These are phyloP conservation scores for Lentinula sp. DNA, from an alignment of 768 basidiomycete species.

Conservation along the genomic window DNA sequence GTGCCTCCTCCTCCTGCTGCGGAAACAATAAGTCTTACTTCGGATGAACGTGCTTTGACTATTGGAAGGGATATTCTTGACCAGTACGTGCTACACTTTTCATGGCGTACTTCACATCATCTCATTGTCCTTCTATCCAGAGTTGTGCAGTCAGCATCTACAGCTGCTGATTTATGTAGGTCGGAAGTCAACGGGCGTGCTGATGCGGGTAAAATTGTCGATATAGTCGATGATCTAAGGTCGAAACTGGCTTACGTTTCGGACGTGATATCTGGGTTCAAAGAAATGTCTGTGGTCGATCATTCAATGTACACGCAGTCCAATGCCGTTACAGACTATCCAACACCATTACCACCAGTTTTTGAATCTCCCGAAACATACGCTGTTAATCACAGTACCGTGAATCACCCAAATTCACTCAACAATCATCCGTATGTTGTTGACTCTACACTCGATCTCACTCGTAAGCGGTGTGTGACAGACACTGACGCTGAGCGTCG, in stretches of 20 bases:
- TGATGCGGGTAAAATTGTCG: constrained; percentile 36
- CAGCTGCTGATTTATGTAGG: constrained; percentile 47
- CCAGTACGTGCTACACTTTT: not conserved
- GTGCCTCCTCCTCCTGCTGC: not conserved
- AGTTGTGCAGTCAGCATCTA: constrained; percentile 55
- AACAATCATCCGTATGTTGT: not conserved
- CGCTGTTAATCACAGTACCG: not conserved
- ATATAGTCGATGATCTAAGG: constrained; percentile 47
- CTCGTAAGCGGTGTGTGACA: constrained; percentile 39
- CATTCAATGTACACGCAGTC: constrained; percentile 6
- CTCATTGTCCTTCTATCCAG: constrained; percentile 27
- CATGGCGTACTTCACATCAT: not conserved
- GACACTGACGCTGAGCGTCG: constrained; percentile 35
- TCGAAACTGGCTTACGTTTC: constrained; percentile 48
- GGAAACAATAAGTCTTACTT: not conserved
- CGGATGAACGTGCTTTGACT: constrained; percentile 7
- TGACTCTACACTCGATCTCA: constrained; percentile 22
- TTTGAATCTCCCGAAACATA: not conserved
- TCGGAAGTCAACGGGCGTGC: constrained; percentile 32
- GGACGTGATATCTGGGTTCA: constrained; percentile 43
- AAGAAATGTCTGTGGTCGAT: constrained; percentile 29
- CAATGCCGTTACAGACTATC: not conserved
- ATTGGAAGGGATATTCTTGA: constrained; percentile 4
- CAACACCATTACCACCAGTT: not conserved
- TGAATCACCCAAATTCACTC: not conserved